Evolutionary conservation across 75 land plant species (phyloP), one percentile per base, ranked within the genome.

Genomic region (Ceratopteris richardii): DNA sequence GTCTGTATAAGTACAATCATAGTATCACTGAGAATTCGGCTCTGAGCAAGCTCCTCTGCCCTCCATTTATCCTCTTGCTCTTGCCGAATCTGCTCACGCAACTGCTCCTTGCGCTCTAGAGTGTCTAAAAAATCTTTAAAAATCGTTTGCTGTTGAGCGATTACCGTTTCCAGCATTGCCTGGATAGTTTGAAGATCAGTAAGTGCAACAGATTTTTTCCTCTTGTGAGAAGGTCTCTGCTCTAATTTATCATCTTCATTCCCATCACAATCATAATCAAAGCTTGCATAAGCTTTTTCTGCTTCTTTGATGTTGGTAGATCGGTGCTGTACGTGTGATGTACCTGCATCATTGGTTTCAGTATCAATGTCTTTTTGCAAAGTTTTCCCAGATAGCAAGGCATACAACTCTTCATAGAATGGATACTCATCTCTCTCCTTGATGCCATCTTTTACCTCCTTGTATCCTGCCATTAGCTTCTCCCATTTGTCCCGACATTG

Each of bases 401-500:
- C 71, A 11, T 77, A 69, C 17, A 77, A 71, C 31, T 77, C 80
- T 1, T 77, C 80, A 22, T 67, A 77, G 52, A 74, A 77, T 27
- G 80, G 80, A 50, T 77, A 71, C 29, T 77, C 80, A 7, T 63
- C 71, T 30, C 56, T 54, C 28, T 73, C 77, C 56, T 77, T 77
- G 28, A 61, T 13, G 0, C 80, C 80, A 57, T 77, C 80, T 24
- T 68, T 51, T 13, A 77, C 80, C 36, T 77, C 80, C 71, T 77
- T 77, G 62, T 74, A 77, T 4, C 78, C 78, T 2, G 80, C 80
- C 50, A 77, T 62, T 11, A 77, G 62, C 62, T 77, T 77, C 77
- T 77, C 80, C 80, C 80, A 77, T 56, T 77, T 77, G 57, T 77
- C 80, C 18, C 80, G 58, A 51, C 80, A 77, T 54, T 77, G 80